Evolutionary conservation across 2,329 filamentous ascomycete species (phyloP).

Genomic region (Cladophialophora chaetospira): DNA sequence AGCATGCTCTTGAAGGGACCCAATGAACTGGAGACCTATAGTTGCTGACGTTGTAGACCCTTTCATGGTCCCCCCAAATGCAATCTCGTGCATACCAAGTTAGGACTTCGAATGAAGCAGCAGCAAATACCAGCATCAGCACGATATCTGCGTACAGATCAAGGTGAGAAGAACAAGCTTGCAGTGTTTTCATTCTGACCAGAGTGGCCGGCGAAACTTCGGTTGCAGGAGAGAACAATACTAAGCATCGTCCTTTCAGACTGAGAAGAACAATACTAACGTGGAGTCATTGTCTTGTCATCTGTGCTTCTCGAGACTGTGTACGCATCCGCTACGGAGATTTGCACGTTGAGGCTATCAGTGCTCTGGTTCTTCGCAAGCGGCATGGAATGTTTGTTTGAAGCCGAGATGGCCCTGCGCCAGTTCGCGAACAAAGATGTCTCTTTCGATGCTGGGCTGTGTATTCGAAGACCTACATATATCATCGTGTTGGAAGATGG

Average conservation of each 20-base stretch:
- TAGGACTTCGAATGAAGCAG: too few relatives aligned
- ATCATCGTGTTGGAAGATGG: not conserved
- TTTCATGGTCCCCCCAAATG: too few relatives aligned
- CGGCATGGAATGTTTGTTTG: constrained; percentile 7
- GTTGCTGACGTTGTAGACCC: too few relatives aligned
- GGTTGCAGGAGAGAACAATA: constrained; percentile 5
- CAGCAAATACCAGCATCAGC: too few relatives aligned
- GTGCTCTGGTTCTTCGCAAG: constrained; percentile 1
- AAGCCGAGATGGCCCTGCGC: not conserved
- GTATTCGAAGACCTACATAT: not conserved
- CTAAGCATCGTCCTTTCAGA: not conserved
- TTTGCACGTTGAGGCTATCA: not conserved
- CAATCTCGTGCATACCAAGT: too few relatives aligned
- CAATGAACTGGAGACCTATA: too few relatives aligned
- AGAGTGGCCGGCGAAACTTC: constrained; percentile 1
- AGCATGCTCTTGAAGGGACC: too few relatives aligned
- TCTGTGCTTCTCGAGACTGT: too few relatives aligned
- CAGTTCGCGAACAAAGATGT: not conserved
- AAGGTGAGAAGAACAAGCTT: too few relatives aligned
- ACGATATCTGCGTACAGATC: too few relatives aligned
- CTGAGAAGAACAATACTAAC: not conserved
- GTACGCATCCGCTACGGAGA: not conserved
- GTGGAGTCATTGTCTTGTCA: too few relatives aligned
- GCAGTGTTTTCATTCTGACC: too few relatives aligned
- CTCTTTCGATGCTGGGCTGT: not conserved